A percentile compares a stretch with the other conserved stretches of the same genome.
These are phyloP conservation scores for Saccharomycopsis malanga DNA, from an alignment of 805 yeast species.

Conservation along the genomic window DNA sequence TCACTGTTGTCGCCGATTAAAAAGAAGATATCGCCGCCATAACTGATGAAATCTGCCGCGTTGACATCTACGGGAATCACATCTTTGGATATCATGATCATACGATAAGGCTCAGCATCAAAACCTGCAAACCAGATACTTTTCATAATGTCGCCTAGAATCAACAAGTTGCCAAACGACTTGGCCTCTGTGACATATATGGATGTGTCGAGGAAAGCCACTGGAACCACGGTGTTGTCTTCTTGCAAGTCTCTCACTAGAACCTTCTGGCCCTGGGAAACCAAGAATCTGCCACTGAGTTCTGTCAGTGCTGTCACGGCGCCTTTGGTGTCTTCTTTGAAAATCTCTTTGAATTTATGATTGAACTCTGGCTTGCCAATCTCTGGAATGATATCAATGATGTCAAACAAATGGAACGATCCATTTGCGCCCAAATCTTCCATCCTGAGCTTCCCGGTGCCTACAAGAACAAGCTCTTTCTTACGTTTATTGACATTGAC, in stretches of 20 bases:
- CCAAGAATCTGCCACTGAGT: constrained; percentile 74
- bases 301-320: constrained; percentile 75
- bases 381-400: constrained; percentile 81
- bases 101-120: constrained; percentile 90
- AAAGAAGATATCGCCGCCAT: constrained; percentile 61
- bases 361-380: constrained; percentile 80
- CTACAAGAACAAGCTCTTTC: constrained; percentile 68
- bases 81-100: constrained; percentile 74
- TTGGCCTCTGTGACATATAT: constrained; percentile 74
- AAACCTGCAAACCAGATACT: constrained; percentile 79
- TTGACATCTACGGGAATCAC: constrained; percentile 52
- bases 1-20: constrained; percentile 63
- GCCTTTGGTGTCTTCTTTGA: constrained; percentile 71
- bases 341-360: constrained; percentile 65
- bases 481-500: constrained; percentile 29
- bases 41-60: constrained; percentile 68
- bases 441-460: constrained; percentile 64
- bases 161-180: constrained; percentile 72
- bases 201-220: constrained; percentile 86
- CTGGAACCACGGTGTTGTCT: constrained; percentile 82
- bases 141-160: constrained; percentile 74
- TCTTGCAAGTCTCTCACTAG: constrained; percentile 79
- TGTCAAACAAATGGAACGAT: constrained; percentile 61
- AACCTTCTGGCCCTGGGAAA: constrained; percentile 77
- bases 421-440: constrained; percentile 84